Evolutionary conservation across 345 rosid genomes (phyloP).

Genomic region (Gossypium herbaceum): DNA sequence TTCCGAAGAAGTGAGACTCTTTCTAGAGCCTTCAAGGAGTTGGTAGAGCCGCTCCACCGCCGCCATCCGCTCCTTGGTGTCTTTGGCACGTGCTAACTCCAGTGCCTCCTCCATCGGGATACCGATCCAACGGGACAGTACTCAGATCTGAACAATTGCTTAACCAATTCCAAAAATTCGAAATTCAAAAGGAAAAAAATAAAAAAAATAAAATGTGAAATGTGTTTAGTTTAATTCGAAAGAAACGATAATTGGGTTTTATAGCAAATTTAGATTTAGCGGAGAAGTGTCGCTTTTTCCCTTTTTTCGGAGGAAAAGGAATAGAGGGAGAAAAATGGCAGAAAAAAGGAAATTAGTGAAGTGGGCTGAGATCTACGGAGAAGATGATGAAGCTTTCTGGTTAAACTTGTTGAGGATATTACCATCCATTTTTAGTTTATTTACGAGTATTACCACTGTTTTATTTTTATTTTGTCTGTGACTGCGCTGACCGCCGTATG

Average conservation of each 20-base stretch:
- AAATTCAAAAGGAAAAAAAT: background rate
- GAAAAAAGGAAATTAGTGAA: constrained; percentile 22
- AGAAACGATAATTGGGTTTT: background rate
- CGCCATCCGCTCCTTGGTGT: constrained; percentile 98
- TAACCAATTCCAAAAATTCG: constrained; percentile 6
- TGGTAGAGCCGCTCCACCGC: constrained; percentile 91
- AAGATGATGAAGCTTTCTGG: constrained; percentile 31
- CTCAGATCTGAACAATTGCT: constrained; percentile 42
- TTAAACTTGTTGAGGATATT: constrained; percentile 16
- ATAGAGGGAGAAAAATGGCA: constrained; percentile 2
- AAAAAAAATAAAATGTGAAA: background rate
- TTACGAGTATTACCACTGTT: constrained; percentile 47
- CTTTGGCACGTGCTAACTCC: constrained; percentile 96
- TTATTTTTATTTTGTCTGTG: background rate
- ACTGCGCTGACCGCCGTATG: too few relatives aligned
- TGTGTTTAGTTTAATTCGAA: background rate
- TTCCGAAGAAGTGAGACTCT: constrained; percentile 67
- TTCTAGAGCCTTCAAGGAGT: constrained; percentile 80
- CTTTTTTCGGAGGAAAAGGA: background rate
- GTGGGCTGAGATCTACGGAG: constrained; percentile 27
- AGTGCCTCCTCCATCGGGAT: constrained; percentile 86
- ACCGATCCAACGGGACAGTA: constrained; percentile 41
- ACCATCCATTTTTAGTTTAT: constrained; percentile 18
- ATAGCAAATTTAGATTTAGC: constrained; percentile 17
- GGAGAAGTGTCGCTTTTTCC: constrained; percentile 35